Percentiles rank a stretch among this genome's conserved stretches.
Evolutionary conservation across 495 filamentous ascomycete species (phyloP).

Genomic region (Lentithecium fluviatile): DNA sequence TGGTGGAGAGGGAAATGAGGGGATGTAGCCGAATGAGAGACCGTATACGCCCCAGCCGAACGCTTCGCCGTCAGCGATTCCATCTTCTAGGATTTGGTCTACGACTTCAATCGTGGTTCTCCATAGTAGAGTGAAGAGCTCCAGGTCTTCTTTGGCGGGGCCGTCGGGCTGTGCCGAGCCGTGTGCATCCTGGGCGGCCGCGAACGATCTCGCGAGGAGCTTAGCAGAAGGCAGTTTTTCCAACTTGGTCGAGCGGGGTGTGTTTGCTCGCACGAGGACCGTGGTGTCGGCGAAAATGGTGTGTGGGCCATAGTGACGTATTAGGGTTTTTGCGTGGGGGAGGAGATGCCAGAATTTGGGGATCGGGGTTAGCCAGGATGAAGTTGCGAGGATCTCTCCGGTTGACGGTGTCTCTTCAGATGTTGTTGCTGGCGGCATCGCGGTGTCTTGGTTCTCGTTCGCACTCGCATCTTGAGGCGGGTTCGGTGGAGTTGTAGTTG

Average conservation of each 20-base stretch:
- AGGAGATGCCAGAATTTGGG: background rate
- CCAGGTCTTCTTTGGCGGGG: background rate
- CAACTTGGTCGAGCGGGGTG: background rate
- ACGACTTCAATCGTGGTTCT: background rate
- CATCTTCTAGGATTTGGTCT: background rate
- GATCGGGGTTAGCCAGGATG: background rate
- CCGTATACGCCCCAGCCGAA: background rate
- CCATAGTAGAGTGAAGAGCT: background rate
- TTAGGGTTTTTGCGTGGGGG: background rate
- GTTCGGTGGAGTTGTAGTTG: too few species aligned
- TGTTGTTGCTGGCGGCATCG: background rate
- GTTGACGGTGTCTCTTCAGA: background rate
- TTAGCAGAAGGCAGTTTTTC: background rate
- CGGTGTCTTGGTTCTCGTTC: background rate
- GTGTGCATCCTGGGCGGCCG: background rate
- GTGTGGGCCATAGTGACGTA: background rate
- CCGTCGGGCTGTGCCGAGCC: background rate
- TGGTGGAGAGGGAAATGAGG: too few species aligned
- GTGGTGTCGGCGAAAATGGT: background rate
- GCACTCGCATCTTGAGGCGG: too few species aligned
- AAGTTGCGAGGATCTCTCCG: background rate
- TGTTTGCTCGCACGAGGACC: background rate
- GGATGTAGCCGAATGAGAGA: background rate
- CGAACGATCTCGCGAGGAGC: background rate
- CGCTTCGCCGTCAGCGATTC: background rate